A percentile compares a stretch with the other conserved stretches of the same genome.
These are phyloP conservation scores for Sphaerulina populicola DNA, from an alignment of 2,329 filamentous ascomycete genomes.

Conservation along the genomic window DNA sequence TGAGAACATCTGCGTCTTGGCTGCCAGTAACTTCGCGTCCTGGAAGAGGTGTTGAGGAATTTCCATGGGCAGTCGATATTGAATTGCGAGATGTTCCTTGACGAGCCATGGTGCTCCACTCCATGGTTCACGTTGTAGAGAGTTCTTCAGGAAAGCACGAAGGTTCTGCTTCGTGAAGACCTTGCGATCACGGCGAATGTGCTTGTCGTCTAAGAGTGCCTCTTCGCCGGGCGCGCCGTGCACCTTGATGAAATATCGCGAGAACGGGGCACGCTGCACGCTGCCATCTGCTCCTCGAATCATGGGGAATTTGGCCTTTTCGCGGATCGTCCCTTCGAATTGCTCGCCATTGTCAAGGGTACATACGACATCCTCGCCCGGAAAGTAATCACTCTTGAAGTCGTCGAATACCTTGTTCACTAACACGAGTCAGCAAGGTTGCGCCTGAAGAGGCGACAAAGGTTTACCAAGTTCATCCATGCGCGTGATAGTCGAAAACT, in stretches of 20 bases:
- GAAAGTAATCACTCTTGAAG: slow-evolving; percentile 85
- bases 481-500: slow-evolving; percentile 80
- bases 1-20: slow-evolving; percentile 24
- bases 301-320: slow-evolving; percentile 69
- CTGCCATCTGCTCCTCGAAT: slow-evolving; percentile 57
- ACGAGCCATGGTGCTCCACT: slow-evolving; percentile 95
- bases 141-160: slow-evolving; percentile 89
- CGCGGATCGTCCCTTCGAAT: slow-evolving; percentile 59
- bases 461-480: slow-evolving; percentile 68
- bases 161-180: slow-evolving; percentile 92
- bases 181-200: slow-evolving; percentile 79
- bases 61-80: slow-evolving; percentile 79
- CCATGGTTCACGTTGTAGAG: slow-evolving; percentile 85
- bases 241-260: slow-evolving; percentile 72
- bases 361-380: slow-evolving; percentile 74
- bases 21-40: slow-evolving; percentile 53
- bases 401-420: slow-evolving; percentile 51
- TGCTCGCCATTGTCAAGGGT: slow-evolving; percentile 59
- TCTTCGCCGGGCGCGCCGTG: slow-evolving; percentile 59
- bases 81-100: slow-evolving; percentile 71
- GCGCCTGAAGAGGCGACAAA: background rate
- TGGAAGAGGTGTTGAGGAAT: slow-evolving; percentile 75
- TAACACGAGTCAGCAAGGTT: slow-evolving; percentile 11
- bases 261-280: slow-evolving; percentile 58
- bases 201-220: slow-evolving; percentile 67